These are phyloP conservation scores for Xylariaceae sp. DNA, from an alignment of 2,329 filamentous ascomycete species.

Conservation along the genomic window DNA sequence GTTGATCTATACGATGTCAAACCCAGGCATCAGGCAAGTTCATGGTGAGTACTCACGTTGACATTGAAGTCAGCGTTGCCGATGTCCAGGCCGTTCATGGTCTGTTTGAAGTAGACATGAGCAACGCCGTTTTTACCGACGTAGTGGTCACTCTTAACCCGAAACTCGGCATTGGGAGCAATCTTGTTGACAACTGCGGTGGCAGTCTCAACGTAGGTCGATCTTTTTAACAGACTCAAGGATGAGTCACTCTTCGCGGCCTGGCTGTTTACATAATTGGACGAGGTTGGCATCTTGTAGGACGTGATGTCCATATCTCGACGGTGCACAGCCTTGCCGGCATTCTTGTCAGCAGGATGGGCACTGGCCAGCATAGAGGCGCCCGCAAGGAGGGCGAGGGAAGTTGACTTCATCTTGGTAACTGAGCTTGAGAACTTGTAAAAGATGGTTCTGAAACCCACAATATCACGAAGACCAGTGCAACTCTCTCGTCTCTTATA, in stretches of 20 bases:
- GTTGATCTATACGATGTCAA: slow-evolving; percentile 38
- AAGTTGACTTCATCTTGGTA: slow-evolving; percentile 11
- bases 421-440: no score
- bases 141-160: slow-evolving; percentile 52
- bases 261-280: slow-evolving; percentile 32
- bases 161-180: slow-evolving; percentile 42
- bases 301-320: slow-evolving; percentile 9
- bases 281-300: slow-evolving; percentile 12
- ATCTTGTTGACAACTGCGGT: slow-evolving; percentile 41
- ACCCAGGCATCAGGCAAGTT: neutral
- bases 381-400: slow-evolving; percentile 10
- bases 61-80: slow-evolving; percentile 61
- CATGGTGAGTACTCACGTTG: slow-evolving; percentile 44
- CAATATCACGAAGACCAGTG: no score
- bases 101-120: slow-evolving; percentile 60
- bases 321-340: slow-evolving; percentile 5
- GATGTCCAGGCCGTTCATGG: slow-evolving; percentile 54
- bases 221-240: slow-evolving; percentile 30
- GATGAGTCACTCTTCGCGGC: slow-evolving; percentile 23
- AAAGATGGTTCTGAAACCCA: no score
- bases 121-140: slow-evolving; percentile 51
- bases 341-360: slow-evolving; percentile 5
- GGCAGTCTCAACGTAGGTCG: slow-evolving; percentile 43
- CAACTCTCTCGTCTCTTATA: no score
- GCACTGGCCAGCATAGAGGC: slow-evolving; percentile 8